Conservation (phyloP, 164 flowering plant species). For the Sextonia rubra region DNA sequence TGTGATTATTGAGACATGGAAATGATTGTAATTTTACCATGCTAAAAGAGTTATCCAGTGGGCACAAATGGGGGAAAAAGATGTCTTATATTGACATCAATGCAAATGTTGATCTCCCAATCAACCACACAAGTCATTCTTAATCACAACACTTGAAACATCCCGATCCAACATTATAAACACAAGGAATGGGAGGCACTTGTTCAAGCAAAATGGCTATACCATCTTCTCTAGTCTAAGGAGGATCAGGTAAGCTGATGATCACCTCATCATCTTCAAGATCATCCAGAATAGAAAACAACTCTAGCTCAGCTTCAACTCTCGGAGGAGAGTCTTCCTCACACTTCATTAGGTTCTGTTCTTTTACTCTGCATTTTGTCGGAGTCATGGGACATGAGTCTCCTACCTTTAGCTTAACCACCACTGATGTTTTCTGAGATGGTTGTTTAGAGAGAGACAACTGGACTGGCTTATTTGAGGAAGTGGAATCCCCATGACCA, state of each 20-base stretch:
- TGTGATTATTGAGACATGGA: too few relatives aligned
- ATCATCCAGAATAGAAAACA: background rate
- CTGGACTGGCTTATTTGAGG: slow-evolving; percentile 30
- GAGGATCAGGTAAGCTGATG: background rate
- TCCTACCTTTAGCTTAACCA: slow-evolving; percentile 15
- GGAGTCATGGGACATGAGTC: background rate
- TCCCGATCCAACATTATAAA: background rate
- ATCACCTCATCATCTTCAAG: background rate
- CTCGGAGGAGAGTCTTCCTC: background rate
- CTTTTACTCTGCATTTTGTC: background rate
- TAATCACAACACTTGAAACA: background rate
- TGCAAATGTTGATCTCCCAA: background rate
- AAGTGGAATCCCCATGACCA: slow-evolving; percentile 15
- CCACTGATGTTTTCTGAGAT: slow-evolving; percentile 25
- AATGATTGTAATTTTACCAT: too few relatives aligned
- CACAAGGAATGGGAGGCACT: background rate
- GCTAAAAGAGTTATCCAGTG: too few relatives aligned
- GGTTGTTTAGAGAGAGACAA: slow-evolving; percentile 43
- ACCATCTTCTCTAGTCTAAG: background rate
- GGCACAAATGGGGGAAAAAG: too few relatives aligned
- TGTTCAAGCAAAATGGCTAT: background rate
- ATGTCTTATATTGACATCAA: background rate
- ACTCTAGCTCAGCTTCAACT: background rate
- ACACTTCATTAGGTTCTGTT: background rate
- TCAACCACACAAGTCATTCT: background rate